A percentile compares a stretch with the other conserved stretches of the same genome.
phyloP scores from a whole-genome alignment of 345 rosid genomes.

The Pistacia atlantica region DNA sequence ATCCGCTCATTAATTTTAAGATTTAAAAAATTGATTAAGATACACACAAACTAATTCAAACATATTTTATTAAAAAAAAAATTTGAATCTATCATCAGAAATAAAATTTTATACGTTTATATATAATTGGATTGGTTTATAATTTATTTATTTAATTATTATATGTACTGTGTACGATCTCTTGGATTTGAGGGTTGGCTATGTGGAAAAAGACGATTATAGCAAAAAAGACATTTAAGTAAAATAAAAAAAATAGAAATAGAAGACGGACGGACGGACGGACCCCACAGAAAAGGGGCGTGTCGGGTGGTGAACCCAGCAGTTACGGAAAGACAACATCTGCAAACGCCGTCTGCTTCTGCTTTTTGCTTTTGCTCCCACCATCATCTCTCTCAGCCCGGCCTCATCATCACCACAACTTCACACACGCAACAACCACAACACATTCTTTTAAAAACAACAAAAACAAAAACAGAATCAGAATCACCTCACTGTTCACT shows the following conservation, averaged over 20 bases:
- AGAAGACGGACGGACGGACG: neutral
- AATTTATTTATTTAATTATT: too few relatives aligned
- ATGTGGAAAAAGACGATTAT: neutral
- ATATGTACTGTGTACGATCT: too few relatives aligned
- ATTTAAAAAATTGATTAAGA: too few relatives aligned
- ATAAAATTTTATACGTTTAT: too few relatives aligned
- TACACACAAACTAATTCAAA: too few relatives aligned
- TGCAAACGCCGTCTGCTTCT: conserved; percentile 30
- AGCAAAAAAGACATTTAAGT: neutral
- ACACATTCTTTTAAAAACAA: neutral
- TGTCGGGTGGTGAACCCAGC: conserved; percentile 30
- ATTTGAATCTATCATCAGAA: too few relatives aligned
- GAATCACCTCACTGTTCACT: too few relatives aligned
- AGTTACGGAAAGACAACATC: conserved; percentile 30
- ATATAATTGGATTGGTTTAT: too few relatives aligned
- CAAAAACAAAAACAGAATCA: neutral
- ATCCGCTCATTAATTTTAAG: too few relatives aligned
- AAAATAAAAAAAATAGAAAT: too few relatives aligned
- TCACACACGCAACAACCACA: neutral
- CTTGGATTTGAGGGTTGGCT: too few relatives aligned
- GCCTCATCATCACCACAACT: neutral
- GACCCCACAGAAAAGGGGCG: conserved; percentile 30
- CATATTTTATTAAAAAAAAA: too few relatives aligned
- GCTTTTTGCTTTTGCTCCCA: conserved; percentile 8
- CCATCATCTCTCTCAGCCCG: neutral